Conservation (phyloP, 305 asterid species). For the Solanum hybrid region DNA sequence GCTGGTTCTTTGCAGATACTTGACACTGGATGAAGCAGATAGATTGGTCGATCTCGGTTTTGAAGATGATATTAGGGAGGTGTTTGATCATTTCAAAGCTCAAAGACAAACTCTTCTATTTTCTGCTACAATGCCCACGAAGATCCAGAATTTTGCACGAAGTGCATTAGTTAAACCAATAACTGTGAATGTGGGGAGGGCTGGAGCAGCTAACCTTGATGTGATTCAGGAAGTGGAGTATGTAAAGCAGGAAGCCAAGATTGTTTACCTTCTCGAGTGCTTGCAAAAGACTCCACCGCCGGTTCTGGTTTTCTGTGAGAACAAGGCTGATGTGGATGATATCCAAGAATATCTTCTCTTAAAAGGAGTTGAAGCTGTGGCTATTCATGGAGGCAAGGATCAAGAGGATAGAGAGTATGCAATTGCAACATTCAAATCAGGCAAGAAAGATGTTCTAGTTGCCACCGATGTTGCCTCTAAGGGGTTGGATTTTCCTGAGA, state of each 20-base stretch:
- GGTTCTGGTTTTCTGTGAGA: constrained; percentile 70
- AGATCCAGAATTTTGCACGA: constrained; percentile 74
- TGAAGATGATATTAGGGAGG: constrained; percentile 87
- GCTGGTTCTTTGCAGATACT: constrained; percentile 33
- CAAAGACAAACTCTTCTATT: constrained; percentile 83
- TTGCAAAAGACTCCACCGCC: constrained; percentile 85
- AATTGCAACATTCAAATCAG: constrained; percentile 12
- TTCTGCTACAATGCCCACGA: constrained; percentile 86
- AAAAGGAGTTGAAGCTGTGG: constrained; percentile 82
- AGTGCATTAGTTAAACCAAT: constrained; percentile 77
- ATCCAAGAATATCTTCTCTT: constrained; percentile 68
- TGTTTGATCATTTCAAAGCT: constrained; percentile 82
- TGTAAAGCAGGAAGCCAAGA: constrained; percentile 80
- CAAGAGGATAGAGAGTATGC: constrained; percentile 73
- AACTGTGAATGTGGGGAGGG: constrained; percentile 79
- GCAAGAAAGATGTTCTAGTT: constrained; percentile 19
- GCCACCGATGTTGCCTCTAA: constrained; percentile 23
- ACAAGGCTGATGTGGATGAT: constrained; percentile 79
- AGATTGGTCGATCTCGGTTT: constrained; percentile 73
- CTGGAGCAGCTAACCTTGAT: constrained; percentile 85
- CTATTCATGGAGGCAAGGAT: constrained; percentile 80
- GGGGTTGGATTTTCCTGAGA: constrained; percentile 22
- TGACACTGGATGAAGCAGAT: constrained; percentile 71
- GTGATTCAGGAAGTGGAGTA: constrained; percentile 91
- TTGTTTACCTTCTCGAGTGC: constrained; percentile 82